A percentile compares a stretch with the other conserved stretches of the same genome.
These are phyloP conservation scores for Aureobasidium leucospermi DNA, from an alignment of 2,329 filamentous ascomycete genomes.

Conservation along the genomic window DNA sequence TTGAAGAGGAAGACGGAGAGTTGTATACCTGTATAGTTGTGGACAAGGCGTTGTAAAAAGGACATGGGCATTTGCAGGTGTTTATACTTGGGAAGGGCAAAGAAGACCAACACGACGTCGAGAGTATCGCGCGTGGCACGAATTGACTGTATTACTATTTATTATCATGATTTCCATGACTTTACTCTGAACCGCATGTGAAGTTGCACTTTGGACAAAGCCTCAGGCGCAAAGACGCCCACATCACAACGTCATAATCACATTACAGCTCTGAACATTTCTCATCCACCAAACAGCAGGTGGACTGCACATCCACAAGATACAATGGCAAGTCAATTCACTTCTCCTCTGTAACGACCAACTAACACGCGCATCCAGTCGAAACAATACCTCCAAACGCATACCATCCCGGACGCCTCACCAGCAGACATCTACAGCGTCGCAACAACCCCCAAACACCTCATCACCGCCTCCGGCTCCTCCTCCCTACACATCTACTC, in stretches of 20 bases:
- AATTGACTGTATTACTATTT: slow-evolving; percentile 7
- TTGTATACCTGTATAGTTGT: slow-evolving; percentile 5
- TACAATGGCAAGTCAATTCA: slow-evolving; percentile 7
- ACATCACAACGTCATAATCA: not conserved
- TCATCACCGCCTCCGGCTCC: slow-evolving; percentile 79
- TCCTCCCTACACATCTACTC: slow-evolving; percentile 76
- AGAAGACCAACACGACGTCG: not conserved
- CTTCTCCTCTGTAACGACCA: not conserved
- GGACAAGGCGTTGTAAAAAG: slow-evolving; percentile 10
- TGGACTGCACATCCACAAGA: not conserved
- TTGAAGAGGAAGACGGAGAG: not conserved
- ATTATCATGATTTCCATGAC: not conserved
- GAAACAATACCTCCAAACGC: slow-evolving; percentile 93
- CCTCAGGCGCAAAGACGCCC: not conserved
- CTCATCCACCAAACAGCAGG: not conserved
- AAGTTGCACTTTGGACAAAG: not conserved
- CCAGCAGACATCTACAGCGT: slow-evolving; percentile 30
- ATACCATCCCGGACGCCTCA: slow-evolving; percentile 68
- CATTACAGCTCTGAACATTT: slow-evolving; percentile 7
- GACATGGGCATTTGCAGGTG: slow-evolving; percentile 9
- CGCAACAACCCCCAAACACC: slow-evolving; percentile 32
- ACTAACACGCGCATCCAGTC: slow-evolving; percentile 51
- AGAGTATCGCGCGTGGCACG: not conserved
- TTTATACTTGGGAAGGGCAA: not conserved
- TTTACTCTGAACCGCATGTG: not conserved